These are phyloP conservation scores for Annulohypoxylon stygium DNA, from an alignment of 495 filamentous ascomycete genomes.

Conservation along the genomic window DNA sequence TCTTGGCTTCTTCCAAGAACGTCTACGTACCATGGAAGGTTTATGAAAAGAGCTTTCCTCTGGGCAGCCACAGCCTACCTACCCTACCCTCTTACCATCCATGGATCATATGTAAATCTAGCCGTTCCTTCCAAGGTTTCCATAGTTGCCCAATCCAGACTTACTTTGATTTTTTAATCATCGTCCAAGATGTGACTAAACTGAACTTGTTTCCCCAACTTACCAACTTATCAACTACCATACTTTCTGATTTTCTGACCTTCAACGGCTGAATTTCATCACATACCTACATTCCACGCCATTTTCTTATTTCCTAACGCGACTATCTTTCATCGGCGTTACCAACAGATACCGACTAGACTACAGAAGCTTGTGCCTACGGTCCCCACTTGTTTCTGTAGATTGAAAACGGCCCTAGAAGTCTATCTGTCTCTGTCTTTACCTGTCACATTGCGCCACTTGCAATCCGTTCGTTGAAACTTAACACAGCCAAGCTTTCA, in stretches of 20 bases:
- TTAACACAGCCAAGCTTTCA: conserved; percentile 34
- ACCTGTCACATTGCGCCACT: conserved; percentile 9
- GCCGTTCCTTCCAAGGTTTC: conserved; percentile 19
- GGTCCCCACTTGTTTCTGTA: conserved; percentile 28
- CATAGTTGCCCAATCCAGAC: conserved; percentile 40
- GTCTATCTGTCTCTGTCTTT: neutral
- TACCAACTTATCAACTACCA: conserved; percentile 12
- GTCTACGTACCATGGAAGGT: conserved; percentile 37
- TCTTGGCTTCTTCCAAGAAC: conserved; percentile 36
- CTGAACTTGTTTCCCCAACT: conserved; percentile 10
- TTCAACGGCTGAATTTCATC: neutral
- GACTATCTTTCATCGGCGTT: conserved; percentile 2
- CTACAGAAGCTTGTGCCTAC: neutral
- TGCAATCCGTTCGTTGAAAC: conserved; percentile 29
- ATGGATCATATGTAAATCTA: conserved; percentile 45
- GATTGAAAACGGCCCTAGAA: conserved; percentile 19
- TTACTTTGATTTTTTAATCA: conserved; percentile 9
- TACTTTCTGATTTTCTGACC: conserved; percentile 12
- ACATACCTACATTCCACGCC: neutral
- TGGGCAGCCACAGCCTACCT: conserved; percentile 31
- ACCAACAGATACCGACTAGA: neutral
- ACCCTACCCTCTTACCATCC: conserved; percentile 29
- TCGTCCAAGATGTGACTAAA: conserved; percentile 34
- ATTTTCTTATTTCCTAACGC: conserved; percentile 3
- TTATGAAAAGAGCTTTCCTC: conserved; percentile 34